Conservation (phyloP, 345 rosid genomes). For the Iberis pinnata region DNA sequence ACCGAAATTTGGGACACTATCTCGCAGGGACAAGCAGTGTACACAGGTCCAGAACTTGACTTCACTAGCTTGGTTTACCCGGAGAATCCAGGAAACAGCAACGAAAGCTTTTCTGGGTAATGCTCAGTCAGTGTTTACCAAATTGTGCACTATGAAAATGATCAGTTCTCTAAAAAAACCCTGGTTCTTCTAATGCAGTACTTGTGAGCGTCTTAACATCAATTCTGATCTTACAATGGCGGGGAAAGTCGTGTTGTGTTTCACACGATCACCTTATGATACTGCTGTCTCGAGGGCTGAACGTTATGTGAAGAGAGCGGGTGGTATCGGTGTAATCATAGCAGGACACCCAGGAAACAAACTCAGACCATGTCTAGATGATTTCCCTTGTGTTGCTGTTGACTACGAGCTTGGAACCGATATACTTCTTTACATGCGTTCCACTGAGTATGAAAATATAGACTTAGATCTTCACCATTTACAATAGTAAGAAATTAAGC, state of each 20-base stretch:
- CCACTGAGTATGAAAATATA: slow-evolving; percentile 25
- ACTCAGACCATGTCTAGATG: slow-evolving; percentile 26
- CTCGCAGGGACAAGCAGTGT: slow-evolving; percentile 31
- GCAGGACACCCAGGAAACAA: slow-evolving; percentile 29
- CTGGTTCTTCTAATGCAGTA: too few species aligned
- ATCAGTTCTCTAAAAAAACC: too few species aligned
- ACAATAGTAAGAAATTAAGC: too few species aligned
- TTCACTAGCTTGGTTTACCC: slow-evolving; percentile 38
- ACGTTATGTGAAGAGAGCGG: slow-evolving; percentile 21
- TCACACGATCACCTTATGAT: not conserved
- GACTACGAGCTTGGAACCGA: slow-evolving; percentile 33
- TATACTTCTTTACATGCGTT: slow-evolving; percentile 35
- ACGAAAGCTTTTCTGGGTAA: slow-evolving; percentile 17
- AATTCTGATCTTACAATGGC: slow-evolving; percentile 2
- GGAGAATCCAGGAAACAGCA: slow-evolving; percentile 22
- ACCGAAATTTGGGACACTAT: not conserved
- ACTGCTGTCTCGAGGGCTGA: slow-evolving; percentile 24
- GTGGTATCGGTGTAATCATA: slow-evolving; percentile 38
- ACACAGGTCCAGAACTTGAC: slow-evolving; percentile 25
- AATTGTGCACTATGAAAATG: too few species aligned
- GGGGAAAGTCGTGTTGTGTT: slow-evolving; percentile 35
- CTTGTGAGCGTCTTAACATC: not conserved
- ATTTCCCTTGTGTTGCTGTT: slow-evolving; percentile 32
- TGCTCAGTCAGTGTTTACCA: too few species aligned
- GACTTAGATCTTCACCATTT: too few species aligned